These are phyloP conservation scores for Aspergillus viridinutans DNA, from an alignment of 2,329 filamentous ascomycete genomes.

Conservation along the genomic window DNA sequence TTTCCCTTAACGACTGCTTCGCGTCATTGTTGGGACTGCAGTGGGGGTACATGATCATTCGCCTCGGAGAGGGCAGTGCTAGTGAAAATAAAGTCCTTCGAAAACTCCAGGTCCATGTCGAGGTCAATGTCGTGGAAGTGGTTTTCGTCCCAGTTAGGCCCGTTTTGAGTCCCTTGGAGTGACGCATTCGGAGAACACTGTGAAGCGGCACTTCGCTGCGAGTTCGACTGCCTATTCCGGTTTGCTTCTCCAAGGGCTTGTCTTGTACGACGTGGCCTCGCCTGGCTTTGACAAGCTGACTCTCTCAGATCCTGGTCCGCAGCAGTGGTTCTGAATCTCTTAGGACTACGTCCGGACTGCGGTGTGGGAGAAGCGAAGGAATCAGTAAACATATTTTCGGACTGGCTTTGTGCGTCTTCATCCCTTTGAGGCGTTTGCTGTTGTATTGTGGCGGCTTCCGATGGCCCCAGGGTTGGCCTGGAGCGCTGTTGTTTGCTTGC, in stretches of 20 bases:
- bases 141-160: constrained; percentile 14
- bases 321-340: constrained; percentile 22
- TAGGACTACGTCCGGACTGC: constrained; percentile 21
- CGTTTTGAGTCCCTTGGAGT: constrained; percentile 8
- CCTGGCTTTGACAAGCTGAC: constrained; percentile 2
- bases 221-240: constrained; percentile 24
- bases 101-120: constrained; percentile 33
- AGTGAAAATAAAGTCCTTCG: constrained; percentile 33
- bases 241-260: constrained; percentile 22
- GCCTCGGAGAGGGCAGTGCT: constrained; percentile 27
- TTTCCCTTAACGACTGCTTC: background rate
- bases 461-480: constrained; percentile 11
- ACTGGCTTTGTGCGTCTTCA: constrained; percentile 13
- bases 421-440: constrained; percentile 15
- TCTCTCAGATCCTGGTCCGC: constrained; percentile 6
- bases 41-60: constrained; percentile 10
- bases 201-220: constrained; percentile 10
- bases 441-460: constrained; percentile 6
- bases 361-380: constrained; percentile 21
- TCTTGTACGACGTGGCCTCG: constrained; percentile 11
- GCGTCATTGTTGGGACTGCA: background rate
- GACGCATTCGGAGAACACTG: constrained; percentile 8
- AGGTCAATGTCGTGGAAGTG: constrained; percentile 26
- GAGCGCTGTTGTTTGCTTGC: constrained; percentile 15
- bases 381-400: constrained; percentile 9